A percentile compares a stretch with the other conserved stretches of the same genome.
These are phyloP conservation scores for Clarireedia homoeocarpa DNA, from an alignment of 2,329 filamentous ascomycete genomes.

Conservation along the genomic window DNA sequence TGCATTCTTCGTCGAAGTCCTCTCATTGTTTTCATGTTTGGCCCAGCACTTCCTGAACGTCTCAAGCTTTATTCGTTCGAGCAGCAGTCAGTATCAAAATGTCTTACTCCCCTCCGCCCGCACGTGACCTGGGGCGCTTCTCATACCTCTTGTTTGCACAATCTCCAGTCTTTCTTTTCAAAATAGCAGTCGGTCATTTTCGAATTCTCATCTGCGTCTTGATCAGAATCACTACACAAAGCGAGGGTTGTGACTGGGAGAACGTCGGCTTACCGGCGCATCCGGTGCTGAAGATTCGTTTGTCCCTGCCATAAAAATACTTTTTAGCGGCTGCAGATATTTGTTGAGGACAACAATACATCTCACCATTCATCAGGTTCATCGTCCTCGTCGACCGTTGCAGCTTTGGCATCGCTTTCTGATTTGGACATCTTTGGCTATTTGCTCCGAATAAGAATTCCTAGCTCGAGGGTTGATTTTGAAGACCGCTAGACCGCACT, in stretches of 20 bases:
- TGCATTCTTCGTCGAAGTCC: slow-evolving; percentile 69
- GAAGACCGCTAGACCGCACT: background rate
- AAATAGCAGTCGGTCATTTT: slow-evolving; percentile 94
- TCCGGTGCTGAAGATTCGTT: slow-evolving; percentile 93
- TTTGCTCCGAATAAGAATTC: slow-evolving; percentile 2
- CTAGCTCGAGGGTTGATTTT: background rate
- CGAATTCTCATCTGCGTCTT: slow-evolving; percentile 65
- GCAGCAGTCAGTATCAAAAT: slow-evolving; percentile 11
- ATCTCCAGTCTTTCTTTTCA: slow-evolving; percentile 92
- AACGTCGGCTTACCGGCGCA: slow-evolving; percentile 62
- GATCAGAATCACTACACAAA: slow-evolving; percentile 1
- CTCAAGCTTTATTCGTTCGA: slow-evolving; percentile 60
- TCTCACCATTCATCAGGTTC: slow-evolving; percentile 90
- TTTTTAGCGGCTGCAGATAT: slow-evolving; percentile 16
- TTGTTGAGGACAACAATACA: slow-evolving; percentile 8
- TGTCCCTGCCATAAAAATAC: slow-evolving; percentile 59
- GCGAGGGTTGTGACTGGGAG: background rate
- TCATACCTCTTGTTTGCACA: slow-evolving; percentile 74
- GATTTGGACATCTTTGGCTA: slow-evolving; percentile 26
- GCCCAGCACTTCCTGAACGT: slow-evolving; percentile 89
- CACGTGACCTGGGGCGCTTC: slow-evolving; percentile 8
- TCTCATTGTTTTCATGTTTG: slow-evolving; percentile 73
- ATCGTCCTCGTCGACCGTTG: slow-evolving; percentile 57
- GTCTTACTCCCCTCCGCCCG: background rate
- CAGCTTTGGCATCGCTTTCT: slow-evolving; percentile 22